Evolutionary conservation across 192 early-diverging fungal genomes (phyloP).

Genomic region (Backusella tuberculispora): DNA sequence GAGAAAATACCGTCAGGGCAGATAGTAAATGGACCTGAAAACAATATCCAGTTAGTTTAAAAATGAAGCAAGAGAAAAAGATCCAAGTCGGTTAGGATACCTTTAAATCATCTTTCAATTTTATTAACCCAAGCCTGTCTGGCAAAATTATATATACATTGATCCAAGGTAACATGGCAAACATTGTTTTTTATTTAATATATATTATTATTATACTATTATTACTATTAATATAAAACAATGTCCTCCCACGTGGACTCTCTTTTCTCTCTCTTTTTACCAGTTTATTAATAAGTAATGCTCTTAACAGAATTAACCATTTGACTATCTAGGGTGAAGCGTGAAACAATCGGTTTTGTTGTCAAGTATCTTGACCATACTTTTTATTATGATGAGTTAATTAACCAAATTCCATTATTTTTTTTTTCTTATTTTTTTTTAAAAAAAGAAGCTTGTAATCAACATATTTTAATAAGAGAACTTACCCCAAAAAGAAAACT

Average conservation of each 20-base stretch:
- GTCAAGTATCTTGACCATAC: constrained; percentile 24
- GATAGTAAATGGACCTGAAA: too few species aligned
- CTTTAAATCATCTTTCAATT: too few species aligned
- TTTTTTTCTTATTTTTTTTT: too few species aligned
- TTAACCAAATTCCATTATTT: too few species aligned
- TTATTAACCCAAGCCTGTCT: too few species aligned
- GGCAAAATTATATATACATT: too few species aligned
- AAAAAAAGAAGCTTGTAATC: background rate
- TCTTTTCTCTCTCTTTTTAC: background rate
- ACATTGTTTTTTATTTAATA: too few species aligned
- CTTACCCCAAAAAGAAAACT: constrained; percentile 56
- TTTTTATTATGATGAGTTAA: background rate
- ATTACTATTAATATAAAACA: background rate
- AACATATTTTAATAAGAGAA: background rate
- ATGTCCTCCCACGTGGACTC: background rate
- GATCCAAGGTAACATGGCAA: too few species aligned
- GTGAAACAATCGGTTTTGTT: background rate
- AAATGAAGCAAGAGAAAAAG: too few species aligned
- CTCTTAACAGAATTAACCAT: constrained; percentile 21
- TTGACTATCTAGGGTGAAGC: background rate
- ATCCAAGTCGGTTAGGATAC: too few species aligned
- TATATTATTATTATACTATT: background rate
- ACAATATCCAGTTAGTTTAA: too few species aligned
- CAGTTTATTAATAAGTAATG: constrained; percentile 3
- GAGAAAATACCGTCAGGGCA: too few species aligned